These are phyloP conservation scores for Rickenella mellea DNA, from an alignment of 768 basidiomycete genomes.

Conservation along the genomic window DNA sequence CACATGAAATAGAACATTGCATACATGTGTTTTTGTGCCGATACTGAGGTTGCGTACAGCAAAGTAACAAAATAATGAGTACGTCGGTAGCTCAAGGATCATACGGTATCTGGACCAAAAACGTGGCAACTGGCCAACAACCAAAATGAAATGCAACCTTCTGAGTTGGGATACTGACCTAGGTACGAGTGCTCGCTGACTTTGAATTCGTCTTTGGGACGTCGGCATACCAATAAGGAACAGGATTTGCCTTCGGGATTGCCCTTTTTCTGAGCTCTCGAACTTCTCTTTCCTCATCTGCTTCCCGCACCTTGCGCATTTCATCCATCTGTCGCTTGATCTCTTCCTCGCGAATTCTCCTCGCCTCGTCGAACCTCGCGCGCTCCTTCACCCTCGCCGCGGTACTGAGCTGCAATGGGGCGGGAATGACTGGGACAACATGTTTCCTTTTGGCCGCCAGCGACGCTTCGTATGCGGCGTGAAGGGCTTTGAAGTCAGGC, in stretches of 20 bases:
- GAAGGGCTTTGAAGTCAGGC: constrained; percentile 47
- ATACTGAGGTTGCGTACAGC: too few species aligned
- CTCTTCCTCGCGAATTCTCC: constrained; percentile 49
- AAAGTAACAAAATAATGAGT: too few species aligned
- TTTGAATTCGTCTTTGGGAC: constrained; percentile 51
- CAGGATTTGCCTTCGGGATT: constrained; percentile 58
- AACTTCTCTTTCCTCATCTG: constrained; percentile 52
- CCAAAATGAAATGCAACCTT: too few species aligned
- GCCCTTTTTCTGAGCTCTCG: constrained; percentile 52
- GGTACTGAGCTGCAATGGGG: constrained; percentile 39
- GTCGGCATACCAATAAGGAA: constrained; percentile 71
- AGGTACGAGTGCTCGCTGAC: not conserved
- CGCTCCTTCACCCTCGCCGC: constrained; percentile 51
- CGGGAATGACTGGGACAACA: constrained; percentile 39
- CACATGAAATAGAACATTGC: too few species aligned
- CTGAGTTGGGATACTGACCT: too few species aligned
- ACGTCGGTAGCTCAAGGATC: too few species aligned
- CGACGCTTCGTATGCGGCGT: constrained; percentile 32
- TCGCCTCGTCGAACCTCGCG: constrained; percentile 49
- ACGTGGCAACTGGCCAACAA: too few species aligned
- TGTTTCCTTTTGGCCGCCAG: constrained; percentile 32
- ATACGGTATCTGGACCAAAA: too few species aligned
- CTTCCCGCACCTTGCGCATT: constrained; percentile 33
- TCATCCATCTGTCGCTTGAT: constrained; percentile 37
- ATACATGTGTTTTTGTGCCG: too few species aligned